phyloP scores from a whole-genome alignment of 805 yeast species.

The Candida easanensis region DNA sequence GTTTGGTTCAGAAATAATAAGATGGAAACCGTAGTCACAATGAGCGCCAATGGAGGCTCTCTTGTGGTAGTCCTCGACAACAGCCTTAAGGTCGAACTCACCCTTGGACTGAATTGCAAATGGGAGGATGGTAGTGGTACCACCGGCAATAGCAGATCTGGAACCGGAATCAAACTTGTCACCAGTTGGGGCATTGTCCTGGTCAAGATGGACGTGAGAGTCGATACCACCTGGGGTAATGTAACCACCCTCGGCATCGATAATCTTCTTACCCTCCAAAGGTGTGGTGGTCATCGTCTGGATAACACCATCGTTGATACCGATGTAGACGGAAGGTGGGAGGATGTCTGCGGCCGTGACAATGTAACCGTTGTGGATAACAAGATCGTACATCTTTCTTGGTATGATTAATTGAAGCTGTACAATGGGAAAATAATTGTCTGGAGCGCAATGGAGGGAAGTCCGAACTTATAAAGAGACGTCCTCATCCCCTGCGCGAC shows the following conservation, averaged over 20 bases:
- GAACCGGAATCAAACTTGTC: conserved; percentile 45
- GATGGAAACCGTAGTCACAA: conserved; percentile 49
- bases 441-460: too few relatives aligned
- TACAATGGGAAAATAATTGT: too few relatives aligned
- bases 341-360: conserved; percentile 32
- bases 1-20: conserved; percentile 39
- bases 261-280: conserved; percentile 26
- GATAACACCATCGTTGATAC: conserved; percentile 39
- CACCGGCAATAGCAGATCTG: conserved; percentile 46
- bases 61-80: conserved; percentile 32
- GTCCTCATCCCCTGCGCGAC: neutral
- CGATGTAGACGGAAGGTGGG: conserved; percentile 38
- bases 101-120: conserved; percentile 44
- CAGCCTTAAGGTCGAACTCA: conserved; percentile 27
- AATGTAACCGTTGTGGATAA: conserved; percentile 31
- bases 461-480: neutral
- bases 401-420: too few relatives aligned
- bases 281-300: conserved; percentile 33
- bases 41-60: conserved; percentile 32
- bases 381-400: conserved; percentile 20
- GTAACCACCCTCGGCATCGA: conserved; percentile 46
- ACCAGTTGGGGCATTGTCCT: conserved; percentile 39
- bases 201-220: conserved; percentile 47
- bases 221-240: conserved; percentile 54
- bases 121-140: conserved; percentile 46